Base-by-base conservation (phyloP, 2,329 filamentous ascomycete genomes). In the Penicillium sclerotigenum region DNA sequence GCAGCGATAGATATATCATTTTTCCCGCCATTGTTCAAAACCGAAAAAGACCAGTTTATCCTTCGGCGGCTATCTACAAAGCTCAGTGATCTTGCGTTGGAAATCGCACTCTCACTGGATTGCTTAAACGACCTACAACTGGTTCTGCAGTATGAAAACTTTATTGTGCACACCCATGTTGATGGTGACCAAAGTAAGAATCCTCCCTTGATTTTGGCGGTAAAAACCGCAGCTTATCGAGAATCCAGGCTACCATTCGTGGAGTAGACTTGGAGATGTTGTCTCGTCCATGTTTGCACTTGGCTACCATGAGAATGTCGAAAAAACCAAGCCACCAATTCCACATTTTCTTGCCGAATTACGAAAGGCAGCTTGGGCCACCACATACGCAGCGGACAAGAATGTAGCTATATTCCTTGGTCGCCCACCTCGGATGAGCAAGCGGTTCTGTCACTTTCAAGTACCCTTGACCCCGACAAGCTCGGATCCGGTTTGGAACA, bases 391-490 rank as follows among this genome's bases (percentile, higher is more conserved):
- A 0, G 74, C 74, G 0, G 79, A 80, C 58, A 80, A 79, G 58
- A 79, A 76, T 22, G 65, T 80, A 4, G 74, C 77, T 0, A 74
- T 80, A 4, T 80, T 80, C 45, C 70, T 80, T 13, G 78, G 79
- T 5, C 72, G 79, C 1, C 78, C 79, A 1, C 76, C 77, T 5
- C 71, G 78, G 4, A 75, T 80, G 49, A 69, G 68, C 28, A 69
- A 71, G 31, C 69, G 70, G 6, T 78, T 73, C 47, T 78, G 75
- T 54, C 63, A 69, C 33, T 72, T 78, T 10, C 65, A 75, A 43
- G 56, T 74, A 10, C 64, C 64, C 1, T 57, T 62, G 7, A 56
- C 53, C 14, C 57, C 36, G 13, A 42, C 7, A 28, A 14, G 48
- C 9, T 51, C 28, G 20, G 43, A 26, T 14, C 34, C 28, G 22